A percentile compares a stretch with the other conserved stretches of the same genome.
Evolutionary conservation across 768 basidiomycete species (phyloP).

Genomic region (Lentinula boryana): DNA sequence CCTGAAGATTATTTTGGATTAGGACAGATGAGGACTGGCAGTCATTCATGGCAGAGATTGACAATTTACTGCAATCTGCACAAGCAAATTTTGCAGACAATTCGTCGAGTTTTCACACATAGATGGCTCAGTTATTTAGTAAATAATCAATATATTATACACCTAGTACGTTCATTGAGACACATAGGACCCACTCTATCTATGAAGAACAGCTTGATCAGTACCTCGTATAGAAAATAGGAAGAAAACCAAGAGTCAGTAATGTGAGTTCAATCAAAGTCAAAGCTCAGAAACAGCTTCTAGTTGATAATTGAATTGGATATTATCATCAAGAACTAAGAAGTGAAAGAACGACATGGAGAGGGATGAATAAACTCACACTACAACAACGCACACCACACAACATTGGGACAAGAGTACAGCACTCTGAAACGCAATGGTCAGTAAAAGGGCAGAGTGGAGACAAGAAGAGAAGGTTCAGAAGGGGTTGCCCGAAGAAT

Average conservation of each 20-base stretch:
- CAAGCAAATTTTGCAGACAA: not conserved
- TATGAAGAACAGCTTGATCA: not conserved
- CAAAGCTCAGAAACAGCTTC: conserved; percentile 84
- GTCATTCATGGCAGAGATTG: not conserved
- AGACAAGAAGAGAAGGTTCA: conserved; percentile 31
- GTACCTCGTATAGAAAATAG: not conserved
- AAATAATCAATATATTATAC: no score
- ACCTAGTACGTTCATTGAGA: no score
- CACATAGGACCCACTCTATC: not conserved
- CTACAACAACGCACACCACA: no score
- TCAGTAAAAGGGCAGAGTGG: not conserved
- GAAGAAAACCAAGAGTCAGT: not conserved
- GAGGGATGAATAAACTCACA: not conserved
- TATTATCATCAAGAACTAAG: conserved; percentile 33
- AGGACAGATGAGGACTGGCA: not conserved
- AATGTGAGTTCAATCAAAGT: conserved; percentile 43
- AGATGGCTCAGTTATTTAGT: not conserved
- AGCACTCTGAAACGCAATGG: not conserved
- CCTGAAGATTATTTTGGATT: not conserved
- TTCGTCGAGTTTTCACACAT: not conserved
- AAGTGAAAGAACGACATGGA: not conserved
- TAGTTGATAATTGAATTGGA: conserved; percentile 65
- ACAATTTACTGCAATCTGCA: not conserved
- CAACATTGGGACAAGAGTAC: not conserved
- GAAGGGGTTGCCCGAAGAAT: conserved; percentile 72